These are phyloP conservation scores for Chaetomiaceae sp. DNA, from an alignment of 2,329 filamentous ascomycete genomes.

Conservation along the genomic window DNA sequence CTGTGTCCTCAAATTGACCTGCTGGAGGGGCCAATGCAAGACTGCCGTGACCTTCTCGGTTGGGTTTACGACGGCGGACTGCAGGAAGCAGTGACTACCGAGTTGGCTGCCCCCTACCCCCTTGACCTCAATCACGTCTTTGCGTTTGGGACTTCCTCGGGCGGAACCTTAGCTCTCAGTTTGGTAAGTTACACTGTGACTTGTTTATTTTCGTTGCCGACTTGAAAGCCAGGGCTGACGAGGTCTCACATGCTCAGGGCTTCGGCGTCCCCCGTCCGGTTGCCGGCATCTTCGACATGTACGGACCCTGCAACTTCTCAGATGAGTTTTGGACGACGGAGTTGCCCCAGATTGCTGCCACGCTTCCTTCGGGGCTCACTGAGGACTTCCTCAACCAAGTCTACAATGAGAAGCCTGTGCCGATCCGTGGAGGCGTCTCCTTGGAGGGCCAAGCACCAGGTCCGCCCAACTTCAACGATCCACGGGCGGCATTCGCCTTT, in stretches of 20 bases:
- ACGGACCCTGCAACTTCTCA: conserved; percentile 36
- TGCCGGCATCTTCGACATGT: conserved; percentile 36
- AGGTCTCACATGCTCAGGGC: conserved; percentile 25
- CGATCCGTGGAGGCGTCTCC: conserved; percentile 34
- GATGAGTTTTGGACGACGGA: conserved; percentile 33
- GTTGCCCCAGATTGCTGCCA: conserved; percentile 26
- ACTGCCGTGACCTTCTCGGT: conserved; percentile 31
- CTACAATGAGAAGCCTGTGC: conserved; percentile 32
- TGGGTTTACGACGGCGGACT: conserved; percentile 31
- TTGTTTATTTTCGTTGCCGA: no score
- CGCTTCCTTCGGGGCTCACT: conserved; percentile 23
- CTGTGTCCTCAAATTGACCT: conserved; percentile 31
- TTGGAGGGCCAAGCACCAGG: conserved; percentile 34
- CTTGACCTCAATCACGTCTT: conserved; percentile 29
- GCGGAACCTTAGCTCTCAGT: conserved; percentile 31
- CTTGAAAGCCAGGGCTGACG: no score
- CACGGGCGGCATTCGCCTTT: conserved; percentile 35
- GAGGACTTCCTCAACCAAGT: conserved; percentile 31
- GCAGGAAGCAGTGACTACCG: conserved; percentile 18
- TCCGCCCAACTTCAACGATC: conserved; percentile 31
- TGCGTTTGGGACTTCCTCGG: conserved; percentile 33
- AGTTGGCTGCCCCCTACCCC: background rate
- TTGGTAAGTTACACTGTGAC: conserved; percentile 32
- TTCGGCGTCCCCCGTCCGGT: conserved; percentile 32
- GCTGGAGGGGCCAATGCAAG: conserved; percentile 28